These are phyloP conservation scores for Aspergillus quadrilineatus DNA, from an alignment of 2,329 filamentous ascomycete species.

Conservation along the genomic window DNA sequence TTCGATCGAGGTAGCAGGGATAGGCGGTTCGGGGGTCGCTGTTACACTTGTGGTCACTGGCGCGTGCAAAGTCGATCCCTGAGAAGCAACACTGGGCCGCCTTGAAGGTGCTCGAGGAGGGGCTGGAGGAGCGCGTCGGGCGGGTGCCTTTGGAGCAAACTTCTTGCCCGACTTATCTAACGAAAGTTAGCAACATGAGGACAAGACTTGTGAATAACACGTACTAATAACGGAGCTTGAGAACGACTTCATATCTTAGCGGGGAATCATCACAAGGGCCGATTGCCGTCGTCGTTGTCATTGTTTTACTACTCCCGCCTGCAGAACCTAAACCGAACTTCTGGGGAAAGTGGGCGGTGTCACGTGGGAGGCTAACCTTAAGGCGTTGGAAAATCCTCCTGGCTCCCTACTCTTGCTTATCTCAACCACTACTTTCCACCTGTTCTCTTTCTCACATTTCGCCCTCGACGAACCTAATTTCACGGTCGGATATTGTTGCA, in stretches of 20 bases:
- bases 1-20: slow-evolving; percentile 14
- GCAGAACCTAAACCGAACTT: slow-evolving; percentile 23
- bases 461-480: slow-evolving; percentile 8
- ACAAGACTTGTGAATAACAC: slow-evolving; percentile 17
- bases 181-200: slow-evolving; percentile 3
- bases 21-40: slow-evolving; percentile 18
- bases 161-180: slow-evolving; percentile 68
- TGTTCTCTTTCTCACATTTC: slow-evolving; percentile 22
- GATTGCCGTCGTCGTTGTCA: slow-evolving; percentile 5
- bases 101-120: slow-evolving; percentile 36
- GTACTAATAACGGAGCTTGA: slow-evolving; percentile 57
- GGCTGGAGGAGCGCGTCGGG: slow-evolving; percentile 53
- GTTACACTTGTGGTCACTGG: slow-evolving; percentile 25
- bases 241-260: slow-evolving; percentile 46
- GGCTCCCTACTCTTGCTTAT: slow-evolving; percentile 32
- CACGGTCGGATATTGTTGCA: slow-evolving; percentile 28
- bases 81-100: slow-evolving; percentile 42
- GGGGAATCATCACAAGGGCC: slow-evolving; percentile 23
- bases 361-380: slow-evolving; percentile 40
- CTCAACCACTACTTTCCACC: slow-evolving; percentile 30
- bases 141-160: slow-evolving; percentile 70
- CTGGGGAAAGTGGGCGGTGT: slow-evolving; percentile 32
- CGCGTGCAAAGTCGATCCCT: slow-evolving; percentile 28
- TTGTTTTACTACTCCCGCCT: slow-evolving; percentile 20
- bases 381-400: slow-evolving; percentile 44